Evolutionary conservation across 2,329 filamentous ascomycete genomes (phyloP), one percentile per base, ranked within the genome.

Genomic region (Verticillium alfalfae): DNA sequence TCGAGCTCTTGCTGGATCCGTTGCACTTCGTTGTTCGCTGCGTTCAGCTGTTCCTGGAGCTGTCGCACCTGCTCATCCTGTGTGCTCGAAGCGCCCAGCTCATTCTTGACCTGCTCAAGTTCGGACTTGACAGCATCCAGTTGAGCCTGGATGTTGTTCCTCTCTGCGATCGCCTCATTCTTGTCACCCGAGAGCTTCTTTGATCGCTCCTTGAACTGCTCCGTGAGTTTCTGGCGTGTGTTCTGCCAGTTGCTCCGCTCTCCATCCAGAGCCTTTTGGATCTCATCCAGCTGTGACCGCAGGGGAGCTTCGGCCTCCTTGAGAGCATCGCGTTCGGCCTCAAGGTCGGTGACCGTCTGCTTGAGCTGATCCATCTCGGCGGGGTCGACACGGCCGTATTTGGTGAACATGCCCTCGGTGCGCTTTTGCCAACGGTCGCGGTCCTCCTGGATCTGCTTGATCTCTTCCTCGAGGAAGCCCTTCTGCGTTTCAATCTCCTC

Each of bases 391-490:
- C 94, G 91, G 67, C 97, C 93, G 71, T 98, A 97, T 73, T 97
- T 97, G 67, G 92, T 93, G 58, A 99, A 85, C 64, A 99, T 97
- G 68, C 96, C 92, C 72, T 98, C 93, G 1, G 93, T 96, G 31
- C 95, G 89, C 80, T 97, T 94, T 76, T 97, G 93, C 91, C 94
- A 97, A 62, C 92, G 87, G 72, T 98, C 94, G 16, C 95, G 89
- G 71, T 98, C 94, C 69, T 95, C 90, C 67, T 96, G 90, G 10
- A 98, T 83, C 65, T 97, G 84, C 70, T 91, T 92, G 71, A 97
- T 86, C 72, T 98, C 94, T 13, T 92, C 92, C 67, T 96, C 89
- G 69, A 93, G 90, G 66, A 89, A 91, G 64, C 89, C 86, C 65
- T 92, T 83, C 64, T 94, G 86, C 63, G 89, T 92, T 72, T 96